Percentiles rank a stretch among this genome's conserved stretches.
These are phyloP conservation scores for Acmispon strigosus DNA, from an alignment of 306 rosid genomes.

Conservation along the genomic window DNA sequence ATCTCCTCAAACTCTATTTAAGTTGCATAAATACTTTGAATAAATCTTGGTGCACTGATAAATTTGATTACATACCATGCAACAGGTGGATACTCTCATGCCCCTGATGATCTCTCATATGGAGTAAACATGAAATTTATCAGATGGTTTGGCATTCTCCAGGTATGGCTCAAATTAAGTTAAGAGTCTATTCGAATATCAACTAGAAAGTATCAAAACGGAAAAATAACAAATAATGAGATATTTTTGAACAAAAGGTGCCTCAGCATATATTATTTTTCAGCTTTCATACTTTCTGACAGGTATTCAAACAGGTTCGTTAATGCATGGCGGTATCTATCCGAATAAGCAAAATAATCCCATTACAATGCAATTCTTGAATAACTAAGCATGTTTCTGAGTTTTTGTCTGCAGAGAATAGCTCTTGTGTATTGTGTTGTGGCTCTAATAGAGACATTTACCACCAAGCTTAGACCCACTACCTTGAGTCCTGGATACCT, in stretches of 20 bases:
- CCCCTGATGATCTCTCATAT: conserved; percentile 60
- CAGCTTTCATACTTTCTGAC: no score
- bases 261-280: no score
- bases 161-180: conserved; percentile 33
- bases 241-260: no score
- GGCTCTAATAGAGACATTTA: conserved; percentile 66
- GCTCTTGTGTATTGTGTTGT: conserved; percentile 77
- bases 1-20: background rate
- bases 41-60: background rate
- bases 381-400: conserved; percentile 27
- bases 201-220: no score
- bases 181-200: no score
- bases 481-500: conserved; percentile 33
- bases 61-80: background rate
- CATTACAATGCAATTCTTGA: background rate
- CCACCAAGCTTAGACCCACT: conserved; percentile 63
- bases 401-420: conserved; percentile 57
- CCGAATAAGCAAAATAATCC: background rate
- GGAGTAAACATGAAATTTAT: conserved; percentile 77
- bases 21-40: background rate
- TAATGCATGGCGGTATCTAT: no score
- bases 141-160: conserved; percentile 92
- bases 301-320: no score
- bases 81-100: conserved; percentile 87
- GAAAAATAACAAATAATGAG: no score